Evolutionary conservation across 345 rosid genomes (phyloP), one percentile per base, ranked within the genome.

Genomic region (Raphanus raphanistrum): DNA sequence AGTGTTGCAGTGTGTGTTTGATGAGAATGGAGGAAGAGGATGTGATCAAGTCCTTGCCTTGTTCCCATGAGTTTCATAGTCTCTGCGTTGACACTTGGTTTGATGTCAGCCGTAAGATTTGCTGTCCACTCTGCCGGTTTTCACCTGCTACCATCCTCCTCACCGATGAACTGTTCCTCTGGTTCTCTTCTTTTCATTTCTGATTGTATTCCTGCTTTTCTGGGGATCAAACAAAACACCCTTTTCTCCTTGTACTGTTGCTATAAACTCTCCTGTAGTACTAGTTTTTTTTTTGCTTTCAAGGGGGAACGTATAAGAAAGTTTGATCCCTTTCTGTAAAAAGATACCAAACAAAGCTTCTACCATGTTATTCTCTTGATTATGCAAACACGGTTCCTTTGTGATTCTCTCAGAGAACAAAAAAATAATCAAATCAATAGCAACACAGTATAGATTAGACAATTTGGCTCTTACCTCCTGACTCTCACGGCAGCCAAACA

Each of bases 111-210:
- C 74, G 82, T 13, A 90, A 83, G 72, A 45, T 80, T 21, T 88
- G 90, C 0, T 94, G 98, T 64, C 98, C 98, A 0, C 38, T 91
- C 1, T 93, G 98, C 80, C 83, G 97, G 65, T 90, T 85, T 73
- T 84, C 85, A 1, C 76, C 82, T 0, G 27, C 79, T 25, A 69
- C 79, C 33, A 65, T 80, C 29, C 0, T 80, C 0, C 76, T 92
- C 5, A 82, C 90, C 2, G 90, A 87, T 63, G 96, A 89, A 73
- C 86, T 85, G 87, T 36, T 82, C 11, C 83, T 82, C 29, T 87
- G 87, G 87, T 88, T 90, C 80, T 90, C 92, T 75, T 80, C 79
- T 75, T 80, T 75, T 26, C 83, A 80, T 80, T 79, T 79, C 78
- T 88, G 82, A 79, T 27, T 48, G 10, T 62, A 28, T 59, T 26